Evolutionary conservation across 2,329 filamentous ascomycete species (phyloP), one percentile per base, ranked within the genome.

Genomic region (Fusarium guadeloupense): DNA sequence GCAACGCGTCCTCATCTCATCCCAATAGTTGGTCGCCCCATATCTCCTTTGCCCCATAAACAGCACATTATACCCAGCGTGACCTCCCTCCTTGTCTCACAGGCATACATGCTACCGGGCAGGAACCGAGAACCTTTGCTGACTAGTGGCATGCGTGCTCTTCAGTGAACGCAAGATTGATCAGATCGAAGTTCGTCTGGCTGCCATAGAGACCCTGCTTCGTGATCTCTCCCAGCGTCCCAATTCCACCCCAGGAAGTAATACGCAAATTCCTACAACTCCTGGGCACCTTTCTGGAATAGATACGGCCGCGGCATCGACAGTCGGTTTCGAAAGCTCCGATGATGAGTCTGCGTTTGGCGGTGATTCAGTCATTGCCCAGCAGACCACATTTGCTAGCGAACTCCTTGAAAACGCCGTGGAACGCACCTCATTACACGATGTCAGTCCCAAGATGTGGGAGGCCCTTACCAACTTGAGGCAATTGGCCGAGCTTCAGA

Each of bases 1-100:
- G 34, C 83, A 85, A 66, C 76, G 84, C 46, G 83, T 86, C 33
- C 75, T 86, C 59, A 86, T 86, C 54, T 85, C 84, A 3, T 83
- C 82, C 37, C 83, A 86, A 78, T 86, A 86, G 83, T 86, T 73
- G 64, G 82, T 76, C 39, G 31, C 38, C 40, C 44, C 45, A 17
- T 55, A 10, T 30, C 14, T 28, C 43, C 13, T 40, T 21, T 16
- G 33, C 30, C 21, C 14, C 34, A n/a, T 31, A 42, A 30, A 20
- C 19, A 35, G 42, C 25, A 53, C 34, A 54, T 49, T 45, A 45
- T 49, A 33, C 28, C 5, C 37, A 38, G 25, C 39, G 48, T 42
- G 16, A 20, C 33, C 41, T 13, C 14, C 16, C 30, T n/a, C n/a
- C n/a, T n/a, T n/a, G n/a, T n/a, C n/a, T n/a, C 12, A 52, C n/a